Base-by-base conservation (phyloP, 1,284 basidiomycete species). In the Anthracocystis setariae region DNA sequence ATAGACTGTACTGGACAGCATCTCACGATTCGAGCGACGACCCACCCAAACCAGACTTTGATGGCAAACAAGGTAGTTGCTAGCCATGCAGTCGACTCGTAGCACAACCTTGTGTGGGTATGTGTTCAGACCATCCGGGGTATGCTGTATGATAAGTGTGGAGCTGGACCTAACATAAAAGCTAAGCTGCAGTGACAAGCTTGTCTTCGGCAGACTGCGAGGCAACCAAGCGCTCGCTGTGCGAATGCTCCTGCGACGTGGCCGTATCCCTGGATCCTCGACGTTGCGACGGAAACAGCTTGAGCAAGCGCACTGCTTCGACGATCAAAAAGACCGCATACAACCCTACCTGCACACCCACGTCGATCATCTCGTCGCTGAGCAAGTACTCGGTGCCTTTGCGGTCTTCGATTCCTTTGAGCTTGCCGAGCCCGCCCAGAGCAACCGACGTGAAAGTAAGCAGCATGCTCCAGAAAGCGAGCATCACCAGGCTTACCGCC, bases 361-460 rank as follows among this genome's bases (percentile, higher is more conserved):
- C 64, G 35, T 76, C 72, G 44, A 76, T 63, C 47, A 57, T 52
- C 63, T 76, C 66, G 63, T 76, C 74, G 38, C 62, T 53, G 25
- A 62, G 45, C 51, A 70, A 48, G 33, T 76, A 76, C 32, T 76
- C 74, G 35, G 66, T 69, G 53, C 55, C 55, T 18, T 39, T 38
- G 40, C 72, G 67, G 13, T 63, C 60, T 39, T 76, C 74, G 37
- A 65, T 39, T 20, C 57, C 54, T 13, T 38, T 35, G 17, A 76
- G 58, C 46, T 58, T 64, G 40, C 50, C 39, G 5, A 74, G 27
- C 5, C 63, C 66, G 8, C 46, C 55, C 12, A 76, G 40, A 3
- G 69, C 53, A 1, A 74, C 72, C 20, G 51, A 37, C 9, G 74
- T 74, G 39, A 76, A 76, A 25, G 64, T 55, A 20, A 72, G 18